Evolutionary conservation across 192 early-diverging fungal genomes (phyloP), one percentile per base, ranked within the genome.

Genomic region (Coemansia sp.): DNA sequence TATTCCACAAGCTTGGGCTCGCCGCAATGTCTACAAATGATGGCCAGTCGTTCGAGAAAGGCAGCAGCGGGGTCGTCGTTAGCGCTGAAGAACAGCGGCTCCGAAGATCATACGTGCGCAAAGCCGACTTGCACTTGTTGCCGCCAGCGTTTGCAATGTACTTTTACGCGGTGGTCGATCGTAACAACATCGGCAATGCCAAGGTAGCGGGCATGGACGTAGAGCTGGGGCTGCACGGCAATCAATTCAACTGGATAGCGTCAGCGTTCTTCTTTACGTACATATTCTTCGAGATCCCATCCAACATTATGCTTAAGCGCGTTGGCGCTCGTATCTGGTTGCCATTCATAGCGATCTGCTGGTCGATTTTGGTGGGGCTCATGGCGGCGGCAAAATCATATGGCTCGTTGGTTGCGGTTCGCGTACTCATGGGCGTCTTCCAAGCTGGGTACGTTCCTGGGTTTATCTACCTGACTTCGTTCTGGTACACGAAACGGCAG

Each of bases 401-500:
- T 51, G 74, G 72, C 2, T 67, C 85, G 28, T 28, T 92, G 24
- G 31, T 84, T 0, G 63, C 60, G 0, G 59, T 84, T 6, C 73
- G 82, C 21, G 65, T 84, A 14, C 51, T 84, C 18, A 33, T 84
- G 70, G 82, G 82, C 9, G 50, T 65, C 0, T 79, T 80, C 59
- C 73, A 84, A 62, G 89, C 89, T 33, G 92, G 92, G 0, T 90
- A 89, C 60, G 84, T 91, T 24, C 92, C 92, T 3, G 92, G 90
- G 23, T 85, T 91, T 33, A 68, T 90, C 56, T 85, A 80, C 60
- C 67, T 82, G 37, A 69, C 77, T 10, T 78, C 82, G 20, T 82
- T 86, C 57, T 86, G 85, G 85, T 86, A 84, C 76, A 69, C 69
- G 0, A 58, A 62, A 38, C 46, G 70, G 43, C 79, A 86, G 60